These are phyloP conservation scores for Arthrinium phaeospermum DNA, from an alignment of 2,329 filamentous ascomycete genomes.

Conservation along the genomic window DNA sequence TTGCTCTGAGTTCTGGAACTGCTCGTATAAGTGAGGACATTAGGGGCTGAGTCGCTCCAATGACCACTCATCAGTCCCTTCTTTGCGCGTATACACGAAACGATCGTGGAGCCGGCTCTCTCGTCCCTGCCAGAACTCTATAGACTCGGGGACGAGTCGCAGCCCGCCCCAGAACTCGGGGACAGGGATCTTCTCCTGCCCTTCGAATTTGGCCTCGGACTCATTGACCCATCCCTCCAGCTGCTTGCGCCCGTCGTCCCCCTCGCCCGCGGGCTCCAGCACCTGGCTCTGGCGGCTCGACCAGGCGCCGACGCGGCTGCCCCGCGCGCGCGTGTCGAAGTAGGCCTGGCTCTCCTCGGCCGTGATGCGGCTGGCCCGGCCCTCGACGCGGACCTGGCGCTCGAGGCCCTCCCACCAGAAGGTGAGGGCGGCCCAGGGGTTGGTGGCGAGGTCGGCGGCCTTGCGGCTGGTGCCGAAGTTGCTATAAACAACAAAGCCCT, in stretches of 20 bases:
- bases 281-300: constrained; percentile 87
- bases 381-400: constrained; percentile 90
- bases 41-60: constrained; percentile 77
- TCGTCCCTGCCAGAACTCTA: constrained; percentile 97
- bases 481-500: constrained; percentile 89
- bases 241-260: constrained; percentile 72
- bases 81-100: constrained; percentile 78
- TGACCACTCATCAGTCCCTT: constrained; percentile 59
- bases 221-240: constrained; percentile 81
- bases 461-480: constrained; percentile 84
- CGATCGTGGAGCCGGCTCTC: constrained; percentile 91
- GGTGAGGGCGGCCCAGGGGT: constrained; percentile 80
- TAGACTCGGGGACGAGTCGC: constrained; percentile 79
- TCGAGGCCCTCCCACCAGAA: constrained; percentile 92
- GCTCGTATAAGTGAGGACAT: not conserved
- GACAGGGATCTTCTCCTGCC: constrained; percentile 80
- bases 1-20: not conserved
- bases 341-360: constrained; percentile 74
- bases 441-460: constrained; percentile 71
- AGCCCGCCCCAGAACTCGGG: constrained; percentile 95
- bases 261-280: constrained; percentile 53
- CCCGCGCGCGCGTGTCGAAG: constrained; percentile 73
- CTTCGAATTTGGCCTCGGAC: constrained; percentile 76
- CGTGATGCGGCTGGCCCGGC: constrained; percentile 69
- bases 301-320: constrained; percentile 89